A percentile compares a stretch with the other conserved stretches of the same genome.
Conservation (phyloP, 2,329 filamentous ascomycete species). For the Pseudocercospora eumusae region DNA sequence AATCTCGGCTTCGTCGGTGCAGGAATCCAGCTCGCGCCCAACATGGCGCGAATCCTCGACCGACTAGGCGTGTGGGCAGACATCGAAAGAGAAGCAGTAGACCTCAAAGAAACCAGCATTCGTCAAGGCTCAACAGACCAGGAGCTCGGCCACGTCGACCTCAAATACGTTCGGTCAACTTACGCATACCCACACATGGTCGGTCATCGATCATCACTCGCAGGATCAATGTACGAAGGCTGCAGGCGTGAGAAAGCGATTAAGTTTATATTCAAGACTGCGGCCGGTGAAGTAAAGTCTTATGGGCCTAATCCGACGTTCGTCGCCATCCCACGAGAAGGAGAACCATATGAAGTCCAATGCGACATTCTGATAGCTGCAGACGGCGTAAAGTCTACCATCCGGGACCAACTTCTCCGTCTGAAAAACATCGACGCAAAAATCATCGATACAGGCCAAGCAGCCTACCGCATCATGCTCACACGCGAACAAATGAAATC, state of each 20-base stretch:
- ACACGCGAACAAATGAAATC: conserved; percentile 65
- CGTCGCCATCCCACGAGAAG: conserved; percentile 58
- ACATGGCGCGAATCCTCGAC: conserved; percentile 76
- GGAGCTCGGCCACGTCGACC: conserved; percentile 70
- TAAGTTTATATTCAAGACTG: conserved; percentile 67
- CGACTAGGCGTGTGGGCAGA: conserved; percentile 69
- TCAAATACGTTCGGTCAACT: conserved; percentile 65
- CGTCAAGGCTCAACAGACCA: conserved; percentile 67
- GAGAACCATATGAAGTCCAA: conserved; percentile 55
- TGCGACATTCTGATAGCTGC: conserved; percentile 50
- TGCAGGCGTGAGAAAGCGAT: conserved; percentile 65
- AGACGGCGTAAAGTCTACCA: conserved; percentile 53
- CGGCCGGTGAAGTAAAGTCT: conserved; percentile 57
- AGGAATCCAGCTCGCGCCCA: conserved; percentile 81
- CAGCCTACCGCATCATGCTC: conserved; percentile 78
- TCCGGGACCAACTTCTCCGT: conserved; percentile 56
- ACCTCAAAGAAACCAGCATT: conserved; percentile 71
- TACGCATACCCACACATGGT: conserved; percentile 80
- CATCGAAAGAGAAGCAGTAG: conserved; percentile 70
- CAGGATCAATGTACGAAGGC: conserved; percentile 68
- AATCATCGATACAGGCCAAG: conserved; percentile 70
- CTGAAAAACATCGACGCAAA: conserved; percentile 55
- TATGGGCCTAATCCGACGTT: conserved; percentile 64
- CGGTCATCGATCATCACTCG: conserved; percentile 72
- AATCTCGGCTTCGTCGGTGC: conserved; percentile 79